Base-by-base conservation (phyloP, 2,329 filamentous ascomycete genomes). In the Aspergillus ruber region DNA sequence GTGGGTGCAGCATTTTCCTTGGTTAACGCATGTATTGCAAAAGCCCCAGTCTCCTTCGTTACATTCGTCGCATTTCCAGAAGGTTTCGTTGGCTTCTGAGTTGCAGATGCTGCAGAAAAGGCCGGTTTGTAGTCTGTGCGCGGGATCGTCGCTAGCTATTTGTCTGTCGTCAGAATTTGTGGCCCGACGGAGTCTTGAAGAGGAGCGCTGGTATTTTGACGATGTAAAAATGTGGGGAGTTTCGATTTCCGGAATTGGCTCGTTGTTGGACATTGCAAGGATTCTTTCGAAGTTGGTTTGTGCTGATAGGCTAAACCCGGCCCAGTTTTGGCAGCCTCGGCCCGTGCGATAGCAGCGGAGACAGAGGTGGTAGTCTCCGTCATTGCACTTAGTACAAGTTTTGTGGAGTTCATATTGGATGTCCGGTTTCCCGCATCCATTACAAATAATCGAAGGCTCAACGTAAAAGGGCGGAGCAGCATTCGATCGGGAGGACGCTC, bases 21-120 rank as follows among this genome's bases (percentile, higher is more conserved):
- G 83, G 50, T 91, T 90, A 25, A 95, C 88, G 56, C 91, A 97
- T 50, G 78, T 73, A 58, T 90, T 89, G 69, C 91, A 97, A 64
- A 88, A 96, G 0, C 91, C 91, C 90, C 90, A 97, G 61, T 94
- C 90, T 4, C 89, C 91, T 52, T 93, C 83, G 58, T 95, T 95
- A 70, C 91, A 97, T 21, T 78, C 66, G 50, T 86, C 82, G 65
- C 91, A 97, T 52, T 87, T 84, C 91, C 90, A 97, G 68, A 88
- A 95, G 67, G 88, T 93, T 44, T 85, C 80, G 58, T 94, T 90
- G 0, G 88, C 79, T 73, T 82, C 86, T 0, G 79, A 74, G 15
- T 78, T 73, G 64, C 91, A 96, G 42, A 79, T 78, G 33, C 85
- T 82, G 64, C 91, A 97, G 66, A 96, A 96, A 5, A 88, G 83